phyloP scores from a whole-genome alignment of 768 basidiomycete genomes.

The Pleurotus sapidus region DNA sequence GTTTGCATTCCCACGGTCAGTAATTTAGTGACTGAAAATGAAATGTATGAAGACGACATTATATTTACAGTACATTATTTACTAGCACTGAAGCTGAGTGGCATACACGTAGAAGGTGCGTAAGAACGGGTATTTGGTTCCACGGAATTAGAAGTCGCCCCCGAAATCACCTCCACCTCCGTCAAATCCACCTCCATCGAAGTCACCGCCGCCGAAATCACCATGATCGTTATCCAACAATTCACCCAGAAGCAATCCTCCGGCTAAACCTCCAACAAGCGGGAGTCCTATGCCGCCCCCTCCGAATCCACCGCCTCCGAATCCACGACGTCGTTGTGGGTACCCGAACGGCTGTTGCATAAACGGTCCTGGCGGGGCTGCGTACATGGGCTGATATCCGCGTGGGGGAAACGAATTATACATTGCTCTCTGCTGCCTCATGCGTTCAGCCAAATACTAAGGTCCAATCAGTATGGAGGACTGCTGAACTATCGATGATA shows the following conservation, averaged over 20 bases:
- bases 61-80: no score
- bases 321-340: slow-evolving; percentile 19
- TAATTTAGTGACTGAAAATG: background rate
- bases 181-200: background rate
- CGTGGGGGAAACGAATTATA: slow-evolving; percentile 11
- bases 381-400: slow-evolving; percentile 11
- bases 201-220: slow-evolving; percentile 10
- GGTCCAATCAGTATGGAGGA: background rate
- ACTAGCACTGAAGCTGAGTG: no score
- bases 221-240: slow-evolving; percentile 37
- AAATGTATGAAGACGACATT: no score
- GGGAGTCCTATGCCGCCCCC: slow-evolving; percentile 14
- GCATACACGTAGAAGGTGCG: no score
- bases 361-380: slow-evolving; percentile 15
- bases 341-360: slow-evolving; percentile 13
- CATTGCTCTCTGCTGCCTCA: slow-evolving; percentile 18
- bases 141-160: slow-evolving; percentile 6
- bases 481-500: background rate
- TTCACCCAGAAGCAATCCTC: slow-evolving; percentile 48
- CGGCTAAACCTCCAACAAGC: slow-evolving; percentile 43
- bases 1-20: background rate
- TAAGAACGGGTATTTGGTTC: background rate
- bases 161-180: slow-evolving; percentile 20
- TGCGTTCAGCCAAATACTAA: slow-evolving; percentile 32
- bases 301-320: slow-evolving; percentile 29